These are phyloP conservation scores for Aspergillus calidoustus DNA, from an alignment of 2,329 filamentous ascomycete genomes.

Conservation along the genomic window DNA sequence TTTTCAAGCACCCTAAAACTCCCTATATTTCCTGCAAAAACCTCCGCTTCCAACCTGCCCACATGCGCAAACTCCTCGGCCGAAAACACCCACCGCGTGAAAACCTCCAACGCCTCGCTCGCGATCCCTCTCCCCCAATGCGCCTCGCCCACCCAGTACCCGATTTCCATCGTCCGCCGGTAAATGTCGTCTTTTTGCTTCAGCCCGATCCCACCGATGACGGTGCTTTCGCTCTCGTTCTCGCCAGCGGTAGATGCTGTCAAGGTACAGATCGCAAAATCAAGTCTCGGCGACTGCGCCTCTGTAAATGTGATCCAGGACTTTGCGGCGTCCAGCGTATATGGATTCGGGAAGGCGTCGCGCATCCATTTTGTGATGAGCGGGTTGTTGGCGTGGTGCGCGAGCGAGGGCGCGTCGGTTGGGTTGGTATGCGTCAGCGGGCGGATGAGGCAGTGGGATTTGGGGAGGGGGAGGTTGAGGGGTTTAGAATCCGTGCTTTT, in stretches of 20 bases:
- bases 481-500: too few species aligned
- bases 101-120: constrained; percentile 7
- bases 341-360: constrained; percentile 18
- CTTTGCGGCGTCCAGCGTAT: constrained; percentile 4
- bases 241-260: too few species aligned
- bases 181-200: constrained; percentile 3
- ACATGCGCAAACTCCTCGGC: constrained; percentile 4
- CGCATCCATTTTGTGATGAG: constrained; percentile 16
- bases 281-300: not conserved
- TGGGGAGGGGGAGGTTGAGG: not conserved
- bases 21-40: constrained; percentile 13
- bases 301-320: constrained; percentile 2
- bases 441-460: constrained; percentile 8
- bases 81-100: constrained; percentile 12
- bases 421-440: not conserved
- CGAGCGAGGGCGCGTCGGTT: not conserved
- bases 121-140: constrained; percentile 18
- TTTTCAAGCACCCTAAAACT: constrained; percentile 17
- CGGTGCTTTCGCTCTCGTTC: not conserved
- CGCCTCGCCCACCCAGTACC: constrained; percentile 19
- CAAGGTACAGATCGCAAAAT: not conserved
- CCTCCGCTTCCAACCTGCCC: constrained; percentile 14
- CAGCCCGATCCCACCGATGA: constrained; percentile 14
- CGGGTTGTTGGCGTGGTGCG: constrained; percentile 18
- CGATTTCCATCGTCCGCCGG: constrained; percentile 15